phyloP scores from a whole-genome alignment of 2,329 filamentous ascomycete species.

The Sporothrix mexicana region DNA sequence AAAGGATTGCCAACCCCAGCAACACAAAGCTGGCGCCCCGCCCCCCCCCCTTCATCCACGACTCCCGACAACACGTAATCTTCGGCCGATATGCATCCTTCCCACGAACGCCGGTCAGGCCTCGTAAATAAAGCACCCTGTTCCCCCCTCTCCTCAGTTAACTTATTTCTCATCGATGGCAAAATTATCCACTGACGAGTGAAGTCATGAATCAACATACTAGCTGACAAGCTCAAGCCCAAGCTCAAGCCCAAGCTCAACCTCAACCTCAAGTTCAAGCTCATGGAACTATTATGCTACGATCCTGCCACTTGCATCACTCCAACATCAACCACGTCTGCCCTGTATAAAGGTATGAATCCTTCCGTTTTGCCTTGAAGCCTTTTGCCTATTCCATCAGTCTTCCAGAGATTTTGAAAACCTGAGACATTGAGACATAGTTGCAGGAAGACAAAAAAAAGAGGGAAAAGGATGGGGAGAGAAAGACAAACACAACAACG shows the following conservation, averaged over 20 bases:
- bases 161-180: neutral
- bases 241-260: no score
- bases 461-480: neutral
- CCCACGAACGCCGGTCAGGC: neutral
- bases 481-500: neutral
- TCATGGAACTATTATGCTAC: neutral
- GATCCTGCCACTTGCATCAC: neutral
- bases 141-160: neutral
- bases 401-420: neutral
- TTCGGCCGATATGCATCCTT: constrained; percentile 25
- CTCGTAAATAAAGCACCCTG: constrained; percentile 21
- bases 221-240: neutral
- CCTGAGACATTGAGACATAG: no score
- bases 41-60: neutral
- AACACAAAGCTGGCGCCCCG: neutral
- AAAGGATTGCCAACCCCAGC: neutral
- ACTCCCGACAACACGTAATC: constrained; percentile 28
- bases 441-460: no score
- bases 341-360: neutral
- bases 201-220: neutral
- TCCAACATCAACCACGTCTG: no score
- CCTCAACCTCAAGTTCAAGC: neutral
- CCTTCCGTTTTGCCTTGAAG: neutral
- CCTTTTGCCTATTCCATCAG: neutral
- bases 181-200: neutral